Evolutionary conservation across 257 asterid species (phyloP).

Genomic region (Ilex asprella): DNA sequence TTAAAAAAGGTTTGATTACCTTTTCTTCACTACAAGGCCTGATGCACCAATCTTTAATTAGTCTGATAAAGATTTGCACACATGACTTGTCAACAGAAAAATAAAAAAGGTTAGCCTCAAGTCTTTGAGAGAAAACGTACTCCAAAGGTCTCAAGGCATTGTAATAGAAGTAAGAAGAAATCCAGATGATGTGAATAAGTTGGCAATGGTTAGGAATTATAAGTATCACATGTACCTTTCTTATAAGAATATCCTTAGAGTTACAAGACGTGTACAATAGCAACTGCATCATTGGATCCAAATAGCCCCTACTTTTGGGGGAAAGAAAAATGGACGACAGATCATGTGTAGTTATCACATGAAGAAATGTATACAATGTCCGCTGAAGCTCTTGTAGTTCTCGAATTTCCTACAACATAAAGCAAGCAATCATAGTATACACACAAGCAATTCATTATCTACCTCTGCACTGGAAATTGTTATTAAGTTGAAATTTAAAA

Average conservation of each 20-base stretch:
- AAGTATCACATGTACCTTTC: conserved; percentile 45
- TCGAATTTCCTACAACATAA: conserved; percentile 69
- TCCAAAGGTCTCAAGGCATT: conserved; percentile 9
- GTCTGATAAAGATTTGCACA: conserved; percentile 80
- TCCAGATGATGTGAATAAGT: too few relatives aligned
- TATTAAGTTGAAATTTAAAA: conserved; percentile 1
- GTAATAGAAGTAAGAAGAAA: not conserved
- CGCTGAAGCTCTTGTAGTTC: conserved; percentile 89
- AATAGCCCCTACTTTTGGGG: conserved; percentile 46
- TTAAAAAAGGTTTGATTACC: conserved; percentile 34
- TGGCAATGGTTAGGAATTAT: not conserved
- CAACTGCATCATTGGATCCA: conserved; percentile 81
- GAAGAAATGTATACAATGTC: conserved; percentile 65
- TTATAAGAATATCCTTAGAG: conserved; percentile 64
- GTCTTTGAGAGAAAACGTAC: not conserved
- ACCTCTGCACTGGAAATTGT: not conserved
- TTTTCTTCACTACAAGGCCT: conserved; percentile 55
- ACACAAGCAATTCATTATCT: not conserved
- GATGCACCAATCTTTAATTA: conserved; percentile 87
- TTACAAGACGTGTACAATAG: conserved; percentile 56
- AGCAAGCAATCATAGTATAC: not conserved
- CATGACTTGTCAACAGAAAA: conserved; percentile 51
- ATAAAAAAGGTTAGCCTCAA: conserved; percentile 9
- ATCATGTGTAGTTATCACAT: conserved; percentile 70
- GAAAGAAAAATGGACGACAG: conserved; percentile 70